Percentiles rank a stretch among this genome's conserved stretches.
These are phyloP conservation scores for Pythium volutum DNA, from an alignment of 352 stramenopile genomes.

Conservation along the genomic window DNA sequence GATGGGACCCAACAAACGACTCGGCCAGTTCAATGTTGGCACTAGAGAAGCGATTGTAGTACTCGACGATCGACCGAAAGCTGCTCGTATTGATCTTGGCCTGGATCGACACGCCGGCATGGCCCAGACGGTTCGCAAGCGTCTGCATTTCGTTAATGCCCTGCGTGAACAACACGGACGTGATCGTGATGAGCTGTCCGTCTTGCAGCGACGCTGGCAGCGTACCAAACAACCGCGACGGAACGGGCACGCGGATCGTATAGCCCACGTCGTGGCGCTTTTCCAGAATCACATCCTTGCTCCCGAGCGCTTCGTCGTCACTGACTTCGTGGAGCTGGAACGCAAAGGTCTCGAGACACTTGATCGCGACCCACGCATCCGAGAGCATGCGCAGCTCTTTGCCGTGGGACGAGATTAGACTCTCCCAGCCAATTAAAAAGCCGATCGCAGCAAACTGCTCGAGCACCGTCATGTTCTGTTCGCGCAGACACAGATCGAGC, in stretches of 20 bases:
- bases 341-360: conserved; percentile 82
- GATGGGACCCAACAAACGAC: conserved; percentile 51
- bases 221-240: conserved; percentile 36
- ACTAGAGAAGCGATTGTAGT: conserved; percentile 65
- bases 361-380: conserved; percentile 87
- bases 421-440: conserved; percentile 94
- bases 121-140: conserved; percentile 86
- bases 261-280: conserved; percentile 64
- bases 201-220: conserved; percentile 51
- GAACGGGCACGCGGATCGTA: conserved; percentile 57
- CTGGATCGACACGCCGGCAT: conserved; percentile 79
- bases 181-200: conserved; percentile 65
- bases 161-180: conserved; percentile 82
- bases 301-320: neutral
- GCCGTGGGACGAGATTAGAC: conserved; percentile 92
- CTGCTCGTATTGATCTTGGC: conserved; percentile 80
- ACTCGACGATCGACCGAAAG: conserved; percentile 66
- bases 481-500: conserved; percentile 69
- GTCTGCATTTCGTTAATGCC: conserved; percentile 95
- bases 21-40: conserved; percentile 41
- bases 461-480: conserved; percentile 54
- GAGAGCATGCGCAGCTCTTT: conserved; percentile 96
- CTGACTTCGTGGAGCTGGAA: conserved; percentile 58
- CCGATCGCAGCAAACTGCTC: conserved; percentile 69
- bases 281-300: conserved; percentile 53